Conservation (phyloP, 1,284 basidiomycete genomes). For the Ceratobasidium sp. region DNA sequence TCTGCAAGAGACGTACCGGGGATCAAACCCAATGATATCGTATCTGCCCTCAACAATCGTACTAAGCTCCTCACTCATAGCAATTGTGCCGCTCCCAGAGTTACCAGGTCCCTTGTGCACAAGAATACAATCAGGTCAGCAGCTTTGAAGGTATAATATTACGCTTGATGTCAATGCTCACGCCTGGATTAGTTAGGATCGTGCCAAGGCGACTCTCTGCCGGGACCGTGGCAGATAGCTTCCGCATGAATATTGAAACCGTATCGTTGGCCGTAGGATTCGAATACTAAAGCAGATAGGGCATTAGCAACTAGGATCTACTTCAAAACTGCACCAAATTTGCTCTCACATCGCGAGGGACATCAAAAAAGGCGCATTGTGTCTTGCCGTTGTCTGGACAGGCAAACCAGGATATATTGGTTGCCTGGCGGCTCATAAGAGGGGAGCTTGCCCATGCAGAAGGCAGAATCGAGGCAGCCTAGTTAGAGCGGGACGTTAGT, state of each 20-base stretch:
- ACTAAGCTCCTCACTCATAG: conserved; percentile 29
- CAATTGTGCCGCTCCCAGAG: conserved; percentile 35
- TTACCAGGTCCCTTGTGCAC: conserved; percentile 46
- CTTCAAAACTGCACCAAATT: neutral
- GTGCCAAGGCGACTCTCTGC: conserved; percentile 18
- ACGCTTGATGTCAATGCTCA: neutral
- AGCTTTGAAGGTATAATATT: neutral
- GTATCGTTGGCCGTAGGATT: conserved; percentile 8
- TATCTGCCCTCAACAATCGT: conserved; percentile 46
- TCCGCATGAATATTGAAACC: conserved; percentile 32
- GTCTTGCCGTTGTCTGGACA: conserved; percentile 21
- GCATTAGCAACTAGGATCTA: neutral
- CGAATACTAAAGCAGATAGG: neutral
- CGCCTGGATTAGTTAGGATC: conserved; percentile 19
- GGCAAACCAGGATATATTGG: conserved; percentile 18
- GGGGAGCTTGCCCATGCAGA: neutral
- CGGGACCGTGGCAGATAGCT: neutral
- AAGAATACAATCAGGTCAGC: no score
- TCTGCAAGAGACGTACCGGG: conserved; percentile 39
- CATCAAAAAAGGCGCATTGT: conserved; percentile 28
- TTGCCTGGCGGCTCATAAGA: neutral
- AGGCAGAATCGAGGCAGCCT: neutral
- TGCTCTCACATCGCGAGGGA: conserved; percentile 16
- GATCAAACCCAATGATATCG: conserved; percentile 41
- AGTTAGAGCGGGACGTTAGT: neutral